phyloP scores from a whole-genome alignment of 805 yeast genomes.

The Isabelozyma rhagii region DNA sequence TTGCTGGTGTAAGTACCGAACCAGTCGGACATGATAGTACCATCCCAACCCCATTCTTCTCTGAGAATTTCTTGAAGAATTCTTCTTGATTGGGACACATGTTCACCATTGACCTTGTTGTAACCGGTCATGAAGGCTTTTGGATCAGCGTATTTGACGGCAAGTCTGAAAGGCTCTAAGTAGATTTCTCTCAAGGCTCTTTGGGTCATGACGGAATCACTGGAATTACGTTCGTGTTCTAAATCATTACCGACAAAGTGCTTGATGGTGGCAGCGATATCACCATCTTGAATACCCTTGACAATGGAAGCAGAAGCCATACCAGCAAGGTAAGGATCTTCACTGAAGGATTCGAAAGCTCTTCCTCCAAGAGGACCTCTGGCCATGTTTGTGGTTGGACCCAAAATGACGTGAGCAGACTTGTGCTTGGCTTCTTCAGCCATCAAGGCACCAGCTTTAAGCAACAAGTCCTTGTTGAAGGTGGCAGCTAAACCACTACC shows the following conservation, averaged over 20 bases:
- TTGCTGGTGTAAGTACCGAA: slow-evolving; percentile 27
- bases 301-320: slow-evolving; percentile 21
- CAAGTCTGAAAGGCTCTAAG: slow-evolving; percentile 31
- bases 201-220: slow-evolving; percentile 26
- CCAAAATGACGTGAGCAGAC: slow-evolving; percentile 27
- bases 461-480: slow-evolving; percentile 24
- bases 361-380: slow-evolving; percentile 34
- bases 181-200: slow-evolving; percentile 31
- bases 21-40: slow-evolving; percentile 35
- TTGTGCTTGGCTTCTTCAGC: slow-evolving; percentile 29
- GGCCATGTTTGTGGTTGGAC: slow-evolving; percentile 32
- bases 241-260: slow-evolving; percentile 32
- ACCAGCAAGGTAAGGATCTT: slow-evolving; percentile 31
- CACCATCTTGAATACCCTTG: slow-evolving; percentile 25
- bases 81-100: slow-evolving; percentile 21
- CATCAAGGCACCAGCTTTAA: slow-evolving; percentile 28
- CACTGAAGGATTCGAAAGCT: slow-evolving; percentile 32
- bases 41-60: slow-evolving; percentile 31
- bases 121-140: slow-evolving; percentile 29
- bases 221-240: slow-evolving; percentile 26
- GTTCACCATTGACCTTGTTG: slow-evolving; percentile 29
- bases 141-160: slow-evolving; percentile 27
- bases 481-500: slow-evolving; percentile 33
- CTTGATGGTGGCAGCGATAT: slow-evolving; percentile 30
- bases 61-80: slow-evolving; percentile 21